Conservation (phyloP, 225 moss, liverwort and hornwort species). For the Rhytidiadelphus loreus region DNA sequence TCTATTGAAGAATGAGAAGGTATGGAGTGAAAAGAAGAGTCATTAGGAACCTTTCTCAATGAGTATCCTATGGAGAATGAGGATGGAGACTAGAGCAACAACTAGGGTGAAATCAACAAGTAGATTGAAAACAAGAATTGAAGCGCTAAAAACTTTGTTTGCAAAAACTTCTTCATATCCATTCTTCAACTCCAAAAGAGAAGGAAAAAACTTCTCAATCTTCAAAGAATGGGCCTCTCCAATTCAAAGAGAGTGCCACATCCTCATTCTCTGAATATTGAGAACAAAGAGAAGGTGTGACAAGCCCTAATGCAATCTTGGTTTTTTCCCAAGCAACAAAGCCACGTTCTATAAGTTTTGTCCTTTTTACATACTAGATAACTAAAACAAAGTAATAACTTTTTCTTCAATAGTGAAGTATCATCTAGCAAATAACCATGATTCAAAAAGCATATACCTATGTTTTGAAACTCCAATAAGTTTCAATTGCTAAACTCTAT, state of each 20-base stretch:
- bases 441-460: background rate
- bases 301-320: background rate
- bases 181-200: rapidly evolving
- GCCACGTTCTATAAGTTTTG: background rate
- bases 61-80: no score
- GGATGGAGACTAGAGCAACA: no score
- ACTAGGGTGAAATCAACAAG: no score
- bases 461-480: background rate
- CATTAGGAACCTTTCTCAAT: no score
- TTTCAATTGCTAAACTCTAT: no score
- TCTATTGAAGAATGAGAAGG: background rate
- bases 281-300: background rate
- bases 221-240: background rate
- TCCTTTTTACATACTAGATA: background rate
- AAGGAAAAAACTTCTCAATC: no score
- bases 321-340: background rate
- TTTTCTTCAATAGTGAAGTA: background rate
- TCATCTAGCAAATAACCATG: background rate
- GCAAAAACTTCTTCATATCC: background rate
- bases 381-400: background rate
- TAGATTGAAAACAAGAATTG: no score
- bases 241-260: background rate
- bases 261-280: background rate
- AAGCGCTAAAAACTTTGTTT: rapidly evolving
- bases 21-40: no score